Percentiles rank a stretch among this genome's conserved stretches.
These are phyloP conservation scores for Tillandsia fasciculata DNA, from an alignment of 176 grass and related monocot genomes.

Conservation along the genomic window DNA sequence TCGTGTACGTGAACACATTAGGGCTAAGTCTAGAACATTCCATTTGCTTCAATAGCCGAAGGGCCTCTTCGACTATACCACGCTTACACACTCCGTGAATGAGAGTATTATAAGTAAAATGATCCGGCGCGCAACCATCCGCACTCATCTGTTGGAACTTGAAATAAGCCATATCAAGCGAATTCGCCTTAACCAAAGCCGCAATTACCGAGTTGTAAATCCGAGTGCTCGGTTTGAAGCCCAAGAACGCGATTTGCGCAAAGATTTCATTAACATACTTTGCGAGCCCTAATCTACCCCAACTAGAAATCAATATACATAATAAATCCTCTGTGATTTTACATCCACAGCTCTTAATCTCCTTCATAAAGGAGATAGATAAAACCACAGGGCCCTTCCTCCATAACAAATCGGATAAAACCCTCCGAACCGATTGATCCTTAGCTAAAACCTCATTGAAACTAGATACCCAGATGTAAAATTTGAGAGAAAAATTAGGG, in stretches of 20 bases:
- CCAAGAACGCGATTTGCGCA: slow-evolving; percentile 51
- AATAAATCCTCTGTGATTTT: slow-evolving; percentile 55
- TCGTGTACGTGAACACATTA: slow-evolving; percentile 79
- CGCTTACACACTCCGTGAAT: slow-evolving; percentile 49
- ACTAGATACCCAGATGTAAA: slow-evolving; percentile 68
- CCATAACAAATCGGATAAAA: slow-evolving; percentile 44
- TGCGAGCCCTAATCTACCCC: slow-evolving; percentile 59
- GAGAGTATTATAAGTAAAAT: slow-evolving; percentile 70
- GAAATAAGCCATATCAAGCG: slow-evolving; percentile 64
- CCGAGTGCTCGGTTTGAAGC: slow-evolving; percentile 35
- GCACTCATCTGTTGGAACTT: slow-evolving; percentile 85
- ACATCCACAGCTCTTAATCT: slow-evolving; percentile 45
- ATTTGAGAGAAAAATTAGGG: slow-evolving; percentile 40
- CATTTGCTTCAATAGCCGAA: slow-evolving; percentile 80
- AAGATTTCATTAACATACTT: slow-evolving; percentile 75
- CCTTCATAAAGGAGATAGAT: slow-evolving; percentile 40
- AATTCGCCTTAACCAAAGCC: slow-evolving; percentile 38
- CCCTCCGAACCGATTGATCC: slow-evolving; percentile 42
- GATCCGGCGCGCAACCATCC: slow-evolving; percentile 39
- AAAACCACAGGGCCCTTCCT: slow-evolving; percentile 64
- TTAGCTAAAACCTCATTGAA: slow-evolving; percentile 39
- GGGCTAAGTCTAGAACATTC: slow-evolving; percentile 34
- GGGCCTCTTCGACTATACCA: slow-evolving; percentile 54
- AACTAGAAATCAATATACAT: slow-evolving; percentile 56
- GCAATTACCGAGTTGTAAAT: slow-evolving; percentile 72